phyloP scores from a whole-genome alignment of 192 early-diverging fungal species.

The Backusella parvicylindrica region DNA sequence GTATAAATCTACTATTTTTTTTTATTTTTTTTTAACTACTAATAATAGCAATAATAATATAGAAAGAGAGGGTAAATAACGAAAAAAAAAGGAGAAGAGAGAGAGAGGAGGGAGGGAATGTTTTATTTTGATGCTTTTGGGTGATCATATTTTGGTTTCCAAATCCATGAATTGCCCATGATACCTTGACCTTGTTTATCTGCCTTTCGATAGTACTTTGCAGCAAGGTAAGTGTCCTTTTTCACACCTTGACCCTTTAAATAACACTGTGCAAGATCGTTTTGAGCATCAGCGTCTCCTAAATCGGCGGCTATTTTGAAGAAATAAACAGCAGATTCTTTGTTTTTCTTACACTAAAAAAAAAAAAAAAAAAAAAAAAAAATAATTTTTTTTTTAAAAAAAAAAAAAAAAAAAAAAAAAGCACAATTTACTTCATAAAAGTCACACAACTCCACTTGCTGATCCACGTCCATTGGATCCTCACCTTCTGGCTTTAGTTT shows the following conservation, averaged over 20 bases:
- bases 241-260: slow-evolving; percentile 72
- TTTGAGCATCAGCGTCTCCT: slow-evolving; percentile 74
- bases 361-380: background rate
- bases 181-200: slow-evolving; percentile 67
- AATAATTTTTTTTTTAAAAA: slow-evolving; percentile 71
- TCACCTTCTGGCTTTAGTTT: slow-evolving; percentile 25
- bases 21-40: background rate
- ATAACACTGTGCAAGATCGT: slow-evolving; percentile 70
- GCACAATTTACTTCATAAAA: slow-evolving; percentile 70
- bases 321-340: slow-evolving; percentile 70
- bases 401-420: background rate
- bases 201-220: slow-evolving; percentile 76
- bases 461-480: slow-evolving; percentile 19
- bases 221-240: slow-evolving; percentile 68
- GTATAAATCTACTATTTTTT: background rate
- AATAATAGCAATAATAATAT: background rate
- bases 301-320: slow-evolving; percentile 81
- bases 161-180: slow-evolving; percentile 84
- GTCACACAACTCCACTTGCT: slow-evolving; percentile 59
- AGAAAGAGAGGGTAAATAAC: background rate
- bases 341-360: slow-evolving; percentile 53
- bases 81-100: background rate
- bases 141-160: slow-evolving; percentile 74
- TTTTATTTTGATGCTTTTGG: background rate
- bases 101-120: background rate